These are phyloP conservation scores for Yamadazyma diddensiae DNA, from an alignment of 1,139 yeast species.

Conservation along the genomic window DNA sequence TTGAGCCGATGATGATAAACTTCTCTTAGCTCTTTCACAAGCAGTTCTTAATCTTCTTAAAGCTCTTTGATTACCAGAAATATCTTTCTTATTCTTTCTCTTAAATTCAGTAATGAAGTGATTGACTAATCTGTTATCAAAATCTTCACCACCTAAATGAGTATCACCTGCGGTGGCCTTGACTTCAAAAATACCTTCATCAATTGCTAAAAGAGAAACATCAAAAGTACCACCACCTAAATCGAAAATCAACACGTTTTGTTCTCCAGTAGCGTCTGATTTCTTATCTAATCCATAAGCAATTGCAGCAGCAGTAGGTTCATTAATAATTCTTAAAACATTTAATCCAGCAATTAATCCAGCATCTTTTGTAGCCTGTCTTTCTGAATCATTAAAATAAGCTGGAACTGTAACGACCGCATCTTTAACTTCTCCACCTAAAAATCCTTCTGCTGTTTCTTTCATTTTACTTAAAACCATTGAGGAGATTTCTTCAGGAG, in stretches of 20 bases:
- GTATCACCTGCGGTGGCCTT: slow-evolving; percentile 99
- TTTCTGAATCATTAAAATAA: slow-evolving; percentile 57
- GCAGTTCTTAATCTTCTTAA: slow-evolving; percentile 44
- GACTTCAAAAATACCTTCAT: slow-evolving; percentile 95
- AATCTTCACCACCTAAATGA: slow-evolving; percentile 92
- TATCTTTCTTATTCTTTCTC: slow-evolving; percentile 38
- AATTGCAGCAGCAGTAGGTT: slow-evolving; percentile 62
- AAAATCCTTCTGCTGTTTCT: slow-evolving; percentile 61
- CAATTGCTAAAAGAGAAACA: slow-evolving; percentile 88
- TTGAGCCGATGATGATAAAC: slow-evolving; percentile 40
- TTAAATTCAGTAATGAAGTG: slow-evolving; percentile 37
- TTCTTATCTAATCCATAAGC: slow-evolving; percentile 70
- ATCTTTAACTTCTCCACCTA: slow-evolving; percentile 58
- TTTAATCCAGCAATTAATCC: slow-evolving; percentile 60
- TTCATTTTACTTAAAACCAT: slow-evolving; percentile 65
- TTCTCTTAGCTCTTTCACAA: slow-evolving; percentile 44
- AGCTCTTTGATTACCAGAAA: slow-evolving; percentile 36
- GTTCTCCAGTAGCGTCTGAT: slow-evolving; percentile 55
- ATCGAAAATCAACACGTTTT: slow-evolving; percentile 88
- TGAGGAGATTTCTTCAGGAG: slow-evolving; percentile 69
- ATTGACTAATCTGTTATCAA: slow-evolving; percentile 34
- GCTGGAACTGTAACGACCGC: slow-evolving; percentile 74
- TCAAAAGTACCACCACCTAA: slow-evolving; percentile 99
- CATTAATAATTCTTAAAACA: slow-evolving; percentile 56
- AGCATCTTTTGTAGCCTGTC: slow-evolving; percentile 62